Evolutionary conservation across 2,329 filamentous ascomycete genomes (phyloP), one percentile per base, ranked within the genome.

Genomic region (Epichloe typhina): DNA sequence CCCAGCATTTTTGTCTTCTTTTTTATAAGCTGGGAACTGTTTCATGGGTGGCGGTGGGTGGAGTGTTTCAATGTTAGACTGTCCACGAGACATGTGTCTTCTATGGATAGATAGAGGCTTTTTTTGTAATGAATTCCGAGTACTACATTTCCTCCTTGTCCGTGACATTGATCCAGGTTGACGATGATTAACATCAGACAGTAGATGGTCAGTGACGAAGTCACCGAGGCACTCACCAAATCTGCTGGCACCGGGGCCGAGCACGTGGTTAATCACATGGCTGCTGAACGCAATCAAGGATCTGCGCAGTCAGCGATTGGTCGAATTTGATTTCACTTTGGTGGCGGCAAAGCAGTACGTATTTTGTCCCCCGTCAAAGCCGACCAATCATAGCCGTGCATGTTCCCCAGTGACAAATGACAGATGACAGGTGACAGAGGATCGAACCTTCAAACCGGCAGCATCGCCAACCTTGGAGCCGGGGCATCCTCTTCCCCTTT

Each of bases 51-150:
- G 39, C 26, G 23, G 6, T 23, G 35, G 50, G 19, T 35, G n/a
- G 15, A 19, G 9, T 2, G 5, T 35, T 11, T 38, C 21, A 47
- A 50, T 44, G 50, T 46, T 50, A 51, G 47, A 47, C 40, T 49
- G 33, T 53, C 41, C 36, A 21, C 15, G 41, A 19, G 49, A 31
- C 47, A 23, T 17, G 36, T 44, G 26, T 38, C 36, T 50, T 45
- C 41, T 45, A 47, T 51, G 42, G 50, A 51, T 50, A 49, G 31
- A 49, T 23, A 4, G 17, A 37, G 6, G 38, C 15, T 48, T 17
- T 53, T 26, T 11, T 53, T 49, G 50, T 53, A 36, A 51, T 47
- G 39, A 33, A 39, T 46, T 33, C 42, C 36, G 39, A 23, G 9
- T 37, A 33, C 17, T 17, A 23, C 23, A 8, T 46, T 46, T 44